Conservation (phyloP, 805 yeast species). For the Candida railenensis region DNA sequence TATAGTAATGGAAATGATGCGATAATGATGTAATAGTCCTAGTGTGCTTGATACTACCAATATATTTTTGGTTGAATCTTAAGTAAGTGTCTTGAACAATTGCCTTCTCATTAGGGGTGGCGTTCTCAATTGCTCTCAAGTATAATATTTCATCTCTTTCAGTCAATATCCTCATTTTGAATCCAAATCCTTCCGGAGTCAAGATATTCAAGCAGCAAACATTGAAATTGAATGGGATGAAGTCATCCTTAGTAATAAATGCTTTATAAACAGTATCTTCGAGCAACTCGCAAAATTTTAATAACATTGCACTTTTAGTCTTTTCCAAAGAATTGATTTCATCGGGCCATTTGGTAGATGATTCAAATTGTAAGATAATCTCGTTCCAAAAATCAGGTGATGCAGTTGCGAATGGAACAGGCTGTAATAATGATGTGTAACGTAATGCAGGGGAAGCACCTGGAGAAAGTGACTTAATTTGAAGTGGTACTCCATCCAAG, state of each 20-base stretch:
- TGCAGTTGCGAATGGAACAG: slow-evolving; percentile 76
- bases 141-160: slow-evolving; percentile 82
- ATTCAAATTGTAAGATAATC: slow-evolving; percentile 81
- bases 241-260: slow-evolving; percentile 61
- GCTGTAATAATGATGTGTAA: slow-evolving; percentile 71
- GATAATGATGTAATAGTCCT: slow-evolving; percentile 72
- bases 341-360: slow-evolving; percentile 94
- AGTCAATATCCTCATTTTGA: slow-evolving; percentile 70
- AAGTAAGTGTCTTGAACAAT: slow-evolving; percentile 60
- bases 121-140: slow-evolving; percentile 65
- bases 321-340: slow-evolving; percentile 81
- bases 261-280: slow-evolving; percentile 57
- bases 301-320: slow-evolving; percentile 84
- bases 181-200: slow-evolving; percentile 90
- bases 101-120: slow-evolving; percentile 56
- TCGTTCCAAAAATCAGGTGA: slow-evolving; percentile 81
- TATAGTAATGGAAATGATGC: slow-evolving; percentile 67
- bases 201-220: slow-evolving; percentile 61
- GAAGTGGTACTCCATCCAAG: slow-evolving; percentile 57
- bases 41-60: slow-evolving; percentile 75
- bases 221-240: slow-evolving; percentile 64
- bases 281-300: slow-evolving; percentile 54
- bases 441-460: slow-evolving; percentile 67
- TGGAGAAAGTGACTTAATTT: slow-evolving; percentile 70
- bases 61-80: slow-evolving; percentile 62